phyloP scores from a whole-genome alignment of 1,284 basidiomycete species.

The Cerioporus squamosus region DNA sequence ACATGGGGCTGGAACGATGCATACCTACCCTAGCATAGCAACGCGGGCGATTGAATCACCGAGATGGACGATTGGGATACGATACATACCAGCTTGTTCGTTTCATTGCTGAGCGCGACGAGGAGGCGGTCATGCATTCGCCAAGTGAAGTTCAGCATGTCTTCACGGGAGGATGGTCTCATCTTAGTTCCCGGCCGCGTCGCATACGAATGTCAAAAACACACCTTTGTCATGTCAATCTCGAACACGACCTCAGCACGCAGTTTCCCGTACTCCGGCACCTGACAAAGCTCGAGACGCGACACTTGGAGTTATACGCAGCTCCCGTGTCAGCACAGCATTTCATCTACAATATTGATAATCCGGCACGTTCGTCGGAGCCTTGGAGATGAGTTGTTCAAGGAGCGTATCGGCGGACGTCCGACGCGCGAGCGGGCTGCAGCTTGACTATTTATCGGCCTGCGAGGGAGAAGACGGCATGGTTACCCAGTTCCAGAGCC shows the following conservation, averaged over 20 bases:
- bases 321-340: slow-evolving; percentile 6
- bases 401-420: neutral
- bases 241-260: slow-evolving; percentile 13
- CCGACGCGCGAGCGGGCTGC: no score
- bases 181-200: neutral
- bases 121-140: slow-evolving; percentile 40
- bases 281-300: slow-evolving; percentile 8
- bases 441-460: no score
- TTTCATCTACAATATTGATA: slow-evolving; percentile 4
- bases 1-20: no score
- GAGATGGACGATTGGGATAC: slow-evolving; percentile 71
- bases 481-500: no score
- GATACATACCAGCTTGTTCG: slow-evolving; percentile 58
- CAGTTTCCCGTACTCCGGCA: slow-evolving; percentile 12
- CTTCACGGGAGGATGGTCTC: neutral
- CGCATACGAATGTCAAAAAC: neutral
- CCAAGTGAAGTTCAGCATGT: slow-evolving; percentile 12
- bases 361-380: slow-evolving; percentile 3
- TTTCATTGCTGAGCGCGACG: slow-evolving; percentile 60
- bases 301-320: neutral
- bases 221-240: slow-evolving; percentile 6
- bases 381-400: neutral
- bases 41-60: slow-evolving; percentile 65
- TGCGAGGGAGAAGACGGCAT: no score
- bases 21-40: slow-evolving; percentile 42